These are phyloP conservation scores for Halophytophthora polymorphica DNA, from an alignment of 352 stramenopile species.

Conservation along the genomic window DNA sequence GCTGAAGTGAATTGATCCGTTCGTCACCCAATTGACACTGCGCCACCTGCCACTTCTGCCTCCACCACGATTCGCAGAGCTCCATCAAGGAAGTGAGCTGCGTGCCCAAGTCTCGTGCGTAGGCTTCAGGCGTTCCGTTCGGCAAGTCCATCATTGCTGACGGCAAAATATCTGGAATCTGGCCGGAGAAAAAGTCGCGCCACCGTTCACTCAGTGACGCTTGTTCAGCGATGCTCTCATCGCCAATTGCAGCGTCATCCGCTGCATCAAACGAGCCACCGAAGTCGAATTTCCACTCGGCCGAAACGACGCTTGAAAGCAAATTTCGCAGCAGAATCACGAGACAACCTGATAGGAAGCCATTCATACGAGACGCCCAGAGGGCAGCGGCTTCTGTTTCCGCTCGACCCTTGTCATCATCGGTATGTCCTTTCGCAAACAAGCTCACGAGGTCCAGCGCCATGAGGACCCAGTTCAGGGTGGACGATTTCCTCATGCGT, in stretches of 20 bases:
- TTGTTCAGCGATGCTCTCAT: neutral
- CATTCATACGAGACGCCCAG: slow-evolving; percentile 18
- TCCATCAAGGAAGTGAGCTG: slow-evolving; percentile 15
- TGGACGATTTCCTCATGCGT: slow-evolving; percentile 11
- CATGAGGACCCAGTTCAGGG: slow-evolving; percentile 19
- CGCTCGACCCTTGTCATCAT: neutral
- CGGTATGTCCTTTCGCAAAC: slow-evolving; percentile 4
- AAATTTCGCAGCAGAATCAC: slow-evolving; percentile 26
- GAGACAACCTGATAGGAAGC: slow-evolving; percentile 23
- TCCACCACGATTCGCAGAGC: slow-evolving; percentile 19
- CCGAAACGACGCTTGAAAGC: slow-evolving; percentile 23
- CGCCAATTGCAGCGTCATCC: neutral
- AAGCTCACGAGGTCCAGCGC: slow-evolving; percentile 9
- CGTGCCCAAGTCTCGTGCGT: slow-evolving; percentile 10
- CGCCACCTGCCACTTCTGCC: slow-evolving; percentile 11
- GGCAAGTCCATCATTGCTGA: slow-evolving; percentile 13
- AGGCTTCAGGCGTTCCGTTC: slow-evolving; percentile 7
- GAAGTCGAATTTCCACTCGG: slow-evolving; percentile 52
- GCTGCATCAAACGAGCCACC: neutral
- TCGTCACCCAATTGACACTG: slow-evolving; percentile 13
- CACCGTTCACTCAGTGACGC: slow-evolving; percentile 20
- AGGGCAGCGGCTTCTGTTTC: slow-evolving; percentile 4
- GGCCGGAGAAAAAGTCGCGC: slow-evolving; percentile 20
- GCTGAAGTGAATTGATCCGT: slow-evolving; percentile 11
- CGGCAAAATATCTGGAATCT: slow-evolving; percentile 37